These are phyloP conservation scores for Mrakia gelida DNA, from an alignment of 768 basidiomycete genomes.

Conservation along the genomic window DNA sequence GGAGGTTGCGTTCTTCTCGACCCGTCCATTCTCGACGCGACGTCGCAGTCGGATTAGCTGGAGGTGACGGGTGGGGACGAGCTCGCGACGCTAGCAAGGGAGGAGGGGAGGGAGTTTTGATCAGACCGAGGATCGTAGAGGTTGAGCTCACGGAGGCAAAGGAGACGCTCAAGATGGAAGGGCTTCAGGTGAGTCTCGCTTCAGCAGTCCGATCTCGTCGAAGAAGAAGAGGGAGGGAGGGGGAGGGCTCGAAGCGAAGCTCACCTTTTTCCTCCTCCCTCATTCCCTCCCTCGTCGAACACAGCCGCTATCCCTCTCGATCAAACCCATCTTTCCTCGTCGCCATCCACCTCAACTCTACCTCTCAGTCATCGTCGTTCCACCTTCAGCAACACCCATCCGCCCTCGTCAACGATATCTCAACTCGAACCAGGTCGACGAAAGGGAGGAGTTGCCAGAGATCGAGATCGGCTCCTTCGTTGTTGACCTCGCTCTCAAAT, in stretches of 20 bases:
- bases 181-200: no score
- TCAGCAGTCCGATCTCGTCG: no score
- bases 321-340: no score
- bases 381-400: background rate
- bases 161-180: background rate
- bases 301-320: no score
- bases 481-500: background rate
- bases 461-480: background rate
- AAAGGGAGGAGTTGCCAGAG: background rate
- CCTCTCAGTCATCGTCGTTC: background rate
- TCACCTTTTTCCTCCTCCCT: no score
- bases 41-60: background rate
- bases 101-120: background rate
- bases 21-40: no score
- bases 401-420: background rate
- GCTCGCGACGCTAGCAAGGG: background rate
- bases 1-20: no score
- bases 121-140: background rate
- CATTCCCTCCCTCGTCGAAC: no score
- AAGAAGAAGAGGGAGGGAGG: no score
- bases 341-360: no score
- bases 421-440: background rate
- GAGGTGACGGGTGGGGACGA: constrained; percentile 6
- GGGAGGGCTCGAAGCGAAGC: no score
- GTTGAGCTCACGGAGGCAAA: background rate